Evolutionary conservation across 192 early-diverging fungal species (phyloP), one percentile per base, ranked within the genome.

Genomic region (Backusella tarrabulga): DNA sequence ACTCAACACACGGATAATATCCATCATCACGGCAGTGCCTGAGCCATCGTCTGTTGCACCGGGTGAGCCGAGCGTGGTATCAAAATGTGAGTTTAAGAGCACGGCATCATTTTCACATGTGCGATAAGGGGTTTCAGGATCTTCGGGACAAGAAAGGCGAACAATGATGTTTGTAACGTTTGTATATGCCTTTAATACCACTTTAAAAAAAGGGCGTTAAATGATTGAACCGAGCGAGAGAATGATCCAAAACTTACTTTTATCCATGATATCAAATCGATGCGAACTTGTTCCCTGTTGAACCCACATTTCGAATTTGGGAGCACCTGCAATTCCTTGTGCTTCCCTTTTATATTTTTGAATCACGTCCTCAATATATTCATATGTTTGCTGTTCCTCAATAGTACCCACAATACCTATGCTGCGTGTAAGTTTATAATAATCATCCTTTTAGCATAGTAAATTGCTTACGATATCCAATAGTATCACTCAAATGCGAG

Each of bases 151-250:
- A 7, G 92, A 92, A 12, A 94, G 82, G 8, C 87, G 86, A 23
- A 90, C 92, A 71, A 94, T 82, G 54, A 94, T 85, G 81, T 92
- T 94, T 73, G 91, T 91, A 70, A 92, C 83, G 78, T 94, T 92
- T 21, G 83, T 85, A 73, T 94, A 94, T 44, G 84, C 83, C 82
- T 94, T 94, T 75, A 89, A 79, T 19, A 89, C 85, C 72, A 89
- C 87, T 89, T 32, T 73, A 67, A 50, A 46, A 19, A n/a, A 50
- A n/a, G 3, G 46, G 46, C 19, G 46, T 50, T 50, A 50, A 50
- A 8, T 26, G 75, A 52, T 34, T 32, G 32, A 32, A 32, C 2
- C 32, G 23, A 68, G 34, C 23, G 29, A 35, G 14, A 44, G n/a
- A 21, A 19, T 26, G 19, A 14, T 50, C 26, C 9, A 11, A 15